These are phyloP conservation scores for Canna indica DNA, from an alignment of 176 grass and related monocot species.

Conservation along the genomic window DNA sequence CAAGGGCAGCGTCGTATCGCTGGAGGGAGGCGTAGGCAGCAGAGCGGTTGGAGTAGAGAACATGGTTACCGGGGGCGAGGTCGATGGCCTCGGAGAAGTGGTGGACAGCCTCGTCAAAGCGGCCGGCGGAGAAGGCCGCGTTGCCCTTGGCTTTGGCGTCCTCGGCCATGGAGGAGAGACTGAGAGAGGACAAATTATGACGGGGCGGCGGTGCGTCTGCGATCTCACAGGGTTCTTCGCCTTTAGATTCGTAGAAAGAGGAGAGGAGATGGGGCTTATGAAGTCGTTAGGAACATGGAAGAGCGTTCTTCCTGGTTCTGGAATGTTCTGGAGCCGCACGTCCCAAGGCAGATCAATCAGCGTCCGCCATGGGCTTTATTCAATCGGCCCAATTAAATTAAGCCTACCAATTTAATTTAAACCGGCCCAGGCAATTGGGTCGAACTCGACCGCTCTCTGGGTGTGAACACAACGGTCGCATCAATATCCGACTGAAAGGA, in stretches of 20 bases:
- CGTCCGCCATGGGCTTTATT: neutral
- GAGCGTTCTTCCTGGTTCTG: slow-evolving; percentile 12
- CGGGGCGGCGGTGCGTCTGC: neutral
- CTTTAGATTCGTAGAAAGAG: neutral
- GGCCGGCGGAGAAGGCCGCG: slow-evolving; percentile 45
- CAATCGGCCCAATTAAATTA: too few species aligned
- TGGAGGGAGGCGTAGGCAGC: slow-evolving; percentile 84
- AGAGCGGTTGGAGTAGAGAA: slow-evolving; percentile 96
- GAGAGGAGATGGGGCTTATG: slow-evolving; percentile 14
- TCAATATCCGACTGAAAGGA: too few species aligned
- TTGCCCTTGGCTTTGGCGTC: slow-evolving; percentile 64
- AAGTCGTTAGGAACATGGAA: slow-evolving; percentile 3
- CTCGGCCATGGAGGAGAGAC: slow-evolving; percentile 32
- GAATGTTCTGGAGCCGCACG: slow-evolving; percentile 32
- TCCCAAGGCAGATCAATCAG: neutral
- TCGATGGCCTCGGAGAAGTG: slow-evolving; percentile 51
- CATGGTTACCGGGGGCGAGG: slow-evolving; percentile 43
- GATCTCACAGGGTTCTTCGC: neutral
- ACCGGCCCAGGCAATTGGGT: too few species aligned
- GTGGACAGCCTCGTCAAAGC: slow-evolving; percentile 37
- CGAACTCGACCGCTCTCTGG: too few species aligned
- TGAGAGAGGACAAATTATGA: neutral
- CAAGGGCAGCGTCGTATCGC: slow-evolving; percentile 66
- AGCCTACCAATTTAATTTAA: too few species aligned
- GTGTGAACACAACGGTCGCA: too few species aligned